Conservation (phyloP, 1,284 basidiomycete species). For the Melampsora larici-populina region DNA sequence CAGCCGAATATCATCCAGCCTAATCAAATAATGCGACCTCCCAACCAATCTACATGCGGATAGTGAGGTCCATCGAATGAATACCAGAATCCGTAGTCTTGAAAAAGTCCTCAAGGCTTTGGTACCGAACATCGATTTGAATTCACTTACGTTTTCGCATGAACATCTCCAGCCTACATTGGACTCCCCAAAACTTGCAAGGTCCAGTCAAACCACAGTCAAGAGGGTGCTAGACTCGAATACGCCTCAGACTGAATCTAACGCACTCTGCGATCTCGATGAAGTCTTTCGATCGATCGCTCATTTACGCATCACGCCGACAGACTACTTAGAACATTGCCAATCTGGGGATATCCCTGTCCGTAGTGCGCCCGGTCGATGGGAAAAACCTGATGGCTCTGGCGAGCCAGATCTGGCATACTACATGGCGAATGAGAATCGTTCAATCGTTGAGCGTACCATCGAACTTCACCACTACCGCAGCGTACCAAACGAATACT, state of each 20-base stretch:
- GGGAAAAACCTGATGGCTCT: not conserved
- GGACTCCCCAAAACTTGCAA: not conserved
- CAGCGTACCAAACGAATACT: too few relatives aligned
- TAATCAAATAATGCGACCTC: not conserved
- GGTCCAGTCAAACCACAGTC: not conserved
- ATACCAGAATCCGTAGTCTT: conserved; percentile 11
- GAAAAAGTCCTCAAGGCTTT: conserved; percentile 26
- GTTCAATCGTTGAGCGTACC: not conserved
- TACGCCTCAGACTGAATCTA: not conserved
- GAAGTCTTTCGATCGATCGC: not conserved
- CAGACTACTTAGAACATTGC: not conserved
- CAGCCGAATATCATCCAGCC: too few relatives aligned
- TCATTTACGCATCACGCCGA: not conserved
- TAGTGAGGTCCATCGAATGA: conserved; percentile 32
- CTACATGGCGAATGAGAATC: not conserved
- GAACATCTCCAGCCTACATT: not conserved
- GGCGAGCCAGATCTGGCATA: conserved; percentile 1
- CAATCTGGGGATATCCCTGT: not conserved
- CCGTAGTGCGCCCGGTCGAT: not conserved
- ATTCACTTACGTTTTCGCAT: conserved; percentile 4
- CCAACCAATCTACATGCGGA: not conserved
- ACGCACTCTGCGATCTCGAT: not conserved
- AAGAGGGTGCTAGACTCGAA: not conserved
- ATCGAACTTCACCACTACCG: too few relatives aligned
- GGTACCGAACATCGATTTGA: conserved; percentile 22